Base-by-base conservation (phyloP, 805 yeast genomes). In the Scheffersomyces ergatensis region DNA sequence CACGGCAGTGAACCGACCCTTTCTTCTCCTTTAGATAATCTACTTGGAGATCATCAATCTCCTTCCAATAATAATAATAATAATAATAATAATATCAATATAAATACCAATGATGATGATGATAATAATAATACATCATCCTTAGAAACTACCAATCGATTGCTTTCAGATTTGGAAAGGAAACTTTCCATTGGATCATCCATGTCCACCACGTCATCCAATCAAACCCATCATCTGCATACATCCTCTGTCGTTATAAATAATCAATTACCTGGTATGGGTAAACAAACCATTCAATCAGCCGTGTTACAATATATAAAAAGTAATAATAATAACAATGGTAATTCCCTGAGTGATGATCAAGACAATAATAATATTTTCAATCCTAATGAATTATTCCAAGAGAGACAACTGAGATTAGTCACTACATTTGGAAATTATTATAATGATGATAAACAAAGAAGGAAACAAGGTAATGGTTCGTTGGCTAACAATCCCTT, bases 341-440 rank as follows among this genome's bases (percentile, higher is more conserved):
- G 37, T 15, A 29, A 23, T 16, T 14, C 20, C 6, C 9, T 13
- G 16, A 31, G 23, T 16, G 13, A 16, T n/a, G 24, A 21, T 21
- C 9, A 21, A 7, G 9, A 21, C 9, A 21, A 21, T 21, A 21
- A 21, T 21, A 21, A 7, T 21, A 21, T 21, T 7, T 60, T 63
- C 31, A 54, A 61, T 40, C 57, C 74, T 19, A 63, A 65, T 48
- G 67, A 60, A n/a, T 53, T 68, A 34, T 69, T 53, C 41, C 53
- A 62, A 19, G 70, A 67, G 39, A 53, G 73, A 35, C 67, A 64
- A 47, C 45, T 46, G 27, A 55, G 50, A 42, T 62, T 62, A 39
- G 45, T 64, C 43, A 62, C 70, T 17, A 55, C 49, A 21, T 60
- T 64, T 32, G 60, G 52, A 23, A 53, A 59, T 12, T 50, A 53